phyloP scores from a whole-genome alignment of 768 basidiomycete species.

The Multifurca ochricompacta region DNA sequence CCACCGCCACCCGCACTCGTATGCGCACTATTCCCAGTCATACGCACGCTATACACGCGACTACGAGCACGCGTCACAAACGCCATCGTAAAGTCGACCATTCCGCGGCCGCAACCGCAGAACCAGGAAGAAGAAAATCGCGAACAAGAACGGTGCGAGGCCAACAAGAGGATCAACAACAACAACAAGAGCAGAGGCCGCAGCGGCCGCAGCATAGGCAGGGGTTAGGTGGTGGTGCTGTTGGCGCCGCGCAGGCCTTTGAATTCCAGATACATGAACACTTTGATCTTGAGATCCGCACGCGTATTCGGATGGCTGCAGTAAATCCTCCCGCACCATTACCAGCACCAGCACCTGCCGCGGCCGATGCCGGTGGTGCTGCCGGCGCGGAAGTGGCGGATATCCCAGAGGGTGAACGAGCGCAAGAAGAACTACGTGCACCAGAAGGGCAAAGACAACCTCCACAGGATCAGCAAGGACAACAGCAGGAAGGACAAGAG shows the following conservation, averaged over 20 bases:
- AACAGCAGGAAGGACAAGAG: neutral
- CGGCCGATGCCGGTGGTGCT: neutral
- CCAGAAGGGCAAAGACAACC: neutral
- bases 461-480: neutral
- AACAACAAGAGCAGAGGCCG: neutral
- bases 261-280: constrained; percentile 21
- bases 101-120: neutral
- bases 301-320: neutral
- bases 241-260: constrained; percentile 22
- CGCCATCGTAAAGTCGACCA: constrained; percentile 21
- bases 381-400: neutral
- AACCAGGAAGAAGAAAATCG: too few relatives aligned
- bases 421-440: neutral
- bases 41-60: constrained; percentile 24
- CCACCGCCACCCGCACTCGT: constrained; percentile 30
- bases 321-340: neutral
- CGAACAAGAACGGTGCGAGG: too few relatives aligned
- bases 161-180: neutral
- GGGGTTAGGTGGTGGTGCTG: neutral
- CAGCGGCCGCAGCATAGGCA: neutral
- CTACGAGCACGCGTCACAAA: constrained; percentile 20
- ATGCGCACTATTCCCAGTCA: constrained; percentile 25
- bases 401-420: constrained; percentile 3
- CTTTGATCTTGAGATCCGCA: constrained; percentile 13
- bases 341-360: neutral